Conservation (phyloP, 768 basidiomycete species). For the Leucocoprinus birnbaumii region DNA sequence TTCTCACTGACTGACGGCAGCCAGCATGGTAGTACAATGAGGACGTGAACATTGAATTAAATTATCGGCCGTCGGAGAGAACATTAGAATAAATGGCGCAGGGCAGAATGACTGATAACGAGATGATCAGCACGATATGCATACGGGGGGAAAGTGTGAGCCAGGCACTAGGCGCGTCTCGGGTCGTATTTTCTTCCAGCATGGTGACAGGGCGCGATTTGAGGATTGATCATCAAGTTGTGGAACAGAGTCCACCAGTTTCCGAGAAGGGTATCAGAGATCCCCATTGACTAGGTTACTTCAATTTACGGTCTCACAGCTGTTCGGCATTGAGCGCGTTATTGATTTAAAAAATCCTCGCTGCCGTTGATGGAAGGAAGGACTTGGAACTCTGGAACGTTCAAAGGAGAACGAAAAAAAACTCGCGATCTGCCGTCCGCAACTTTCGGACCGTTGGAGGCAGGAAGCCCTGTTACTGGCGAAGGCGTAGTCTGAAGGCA, state of each 20-base stretch:
- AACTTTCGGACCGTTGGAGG: background rate
- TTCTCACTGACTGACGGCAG: too few species aligned
- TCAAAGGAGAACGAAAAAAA: background rate
- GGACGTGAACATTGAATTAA: background rate
- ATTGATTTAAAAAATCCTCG: background rate
- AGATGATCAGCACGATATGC: background rate
- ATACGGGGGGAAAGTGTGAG: constrained; percentile 2
- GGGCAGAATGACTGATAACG: too few species aligned
- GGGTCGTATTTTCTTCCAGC: background rate
- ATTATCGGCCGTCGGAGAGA: constrained; percentile 1
- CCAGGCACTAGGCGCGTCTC: background rate
- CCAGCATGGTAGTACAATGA: background rate
- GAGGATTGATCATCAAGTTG: background rate
- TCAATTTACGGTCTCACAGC: background rate
- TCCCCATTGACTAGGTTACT: too few species aligned
- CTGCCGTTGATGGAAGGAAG: constrained; percentile 8
- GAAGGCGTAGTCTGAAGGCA: constrained; percentile 73
- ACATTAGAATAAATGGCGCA: background rate
- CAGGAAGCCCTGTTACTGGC: constrained; percentile 36
- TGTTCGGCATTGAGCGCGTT: constrained; percentile 5
- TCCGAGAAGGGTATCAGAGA: background rate
- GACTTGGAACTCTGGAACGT: constrained; percentile 3
- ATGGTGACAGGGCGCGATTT: constrained; percentile 1
- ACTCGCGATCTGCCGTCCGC: background rate
- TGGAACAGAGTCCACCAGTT: background rate